Evolutionary conservation across 305 asterid genomes (phyloP).

Genomic region (Fraxinus velutina): DNA sequence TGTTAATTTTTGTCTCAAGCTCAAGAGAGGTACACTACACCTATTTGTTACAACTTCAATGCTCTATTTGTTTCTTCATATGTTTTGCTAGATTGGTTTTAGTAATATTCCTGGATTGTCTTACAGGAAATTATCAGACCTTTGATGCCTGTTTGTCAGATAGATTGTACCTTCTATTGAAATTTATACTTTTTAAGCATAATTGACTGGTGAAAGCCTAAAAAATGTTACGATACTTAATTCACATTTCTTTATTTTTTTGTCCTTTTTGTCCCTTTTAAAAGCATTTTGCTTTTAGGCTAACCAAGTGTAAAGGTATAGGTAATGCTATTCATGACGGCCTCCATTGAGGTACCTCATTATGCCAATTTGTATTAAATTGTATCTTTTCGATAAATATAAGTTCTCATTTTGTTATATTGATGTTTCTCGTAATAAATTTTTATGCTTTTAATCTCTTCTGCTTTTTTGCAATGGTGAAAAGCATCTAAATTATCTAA

Average conservation of each 20-base stretch:
- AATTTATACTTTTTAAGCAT: not conserved
- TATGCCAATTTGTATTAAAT: not conserved
- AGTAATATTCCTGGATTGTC: not conserved
- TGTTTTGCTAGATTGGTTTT: not conserved
- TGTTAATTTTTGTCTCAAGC: constrained; percentile 37
- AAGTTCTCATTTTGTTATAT: not conserved
- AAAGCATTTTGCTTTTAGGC: not conserved
- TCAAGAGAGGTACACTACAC: constrained; percentile 42
- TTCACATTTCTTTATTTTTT: not conserved
- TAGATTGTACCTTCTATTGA: not conserved
- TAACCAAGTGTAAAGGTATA: not conserved
- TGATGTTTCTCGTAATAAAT: not conserved
- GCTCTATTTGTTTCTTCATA: not conserved
- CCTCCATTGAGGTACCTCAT: not conserved
- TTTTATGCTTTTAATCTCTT: not conserved
- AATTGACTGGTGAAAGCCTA: not conserved
- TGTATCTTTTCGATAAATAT: not conserved
- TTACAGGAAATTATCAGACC: not conserved
- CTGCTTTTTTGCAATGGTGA: not conserved
- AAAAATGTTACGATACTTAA: not conserved
- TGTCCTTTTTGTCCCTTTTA: not conserved
- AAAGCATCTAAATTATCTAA: not conserved
- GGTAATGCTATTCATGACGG: not conserved
- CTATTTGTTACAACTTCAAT: not conserved
- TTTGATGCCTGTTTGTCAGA: not conserved